Conservation (phyloP, 1,139 yeast genomes). For the Fermentozyma sake region DNA sequence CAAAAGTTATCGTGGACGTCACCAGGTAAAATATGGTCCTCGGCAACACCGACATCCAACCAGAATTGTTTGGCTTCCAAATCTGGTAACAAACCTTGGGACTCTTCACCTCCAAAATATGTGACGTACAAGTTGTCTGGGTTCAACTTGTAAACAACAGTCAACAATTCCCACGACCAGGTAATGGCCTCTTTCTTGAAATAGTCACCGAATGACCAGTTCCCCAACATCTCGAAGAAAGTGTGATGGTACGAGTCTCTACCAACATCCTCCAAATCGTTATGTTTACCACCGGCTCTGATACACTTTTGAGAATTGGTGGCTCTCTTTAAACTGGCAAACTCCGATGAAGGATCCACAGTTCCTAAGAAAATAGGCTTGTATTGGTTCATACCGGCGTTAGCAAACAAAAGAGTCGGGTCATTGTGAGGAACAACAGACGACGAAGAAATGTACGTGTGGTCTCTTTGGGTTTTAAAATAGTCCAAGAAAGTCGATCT, state of each 20-base stretch:
- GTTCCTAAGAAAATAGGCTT: conserved; percentile 96
- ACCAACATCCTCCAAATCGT: conserved; percentile 97
- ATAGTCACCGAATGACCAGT: conserved; percentile 99
- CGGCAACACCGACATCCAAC: conserved; percentile 83
- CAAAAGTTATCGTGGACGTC: conserved; percentile 89
- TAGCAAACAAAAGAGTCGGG: conserved; percentile 91
- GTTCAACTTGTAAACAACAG: conserved; percentile 75
- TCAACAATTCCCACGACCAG: conserved; percentile 87
- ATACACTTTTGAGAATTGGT: conserved; percentile 96
- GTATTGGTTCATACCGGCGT: conserved; percentile 99
- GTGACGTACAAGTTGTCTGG: conserved; percentile 85
- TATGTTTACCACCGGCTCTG: conserved; percentile 99
- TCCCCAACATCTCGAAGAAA: conserved; percentile 97
- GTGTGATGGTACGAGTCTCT: conserved; percentile 97
- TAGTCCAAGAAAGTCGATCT: conserved; percentile 83
- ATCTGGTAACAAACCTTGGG: conserved; percentile 86
- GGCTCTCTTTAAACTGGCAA: conserved; percentile 80
- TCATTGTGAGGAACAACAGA: conserved; percentile 97
- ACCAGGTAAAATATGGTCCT: conserved; percentile 92
- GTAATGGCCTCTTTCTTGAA: conserved; percentile 90
- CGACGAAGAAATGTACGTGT: conserved; percentile 84
- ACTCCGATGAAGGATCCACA: conserved; percentile 89
- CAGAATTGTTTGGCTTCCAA: conserved; percentile 87
- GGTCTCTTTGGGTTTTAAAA: conserved; percentile 60
- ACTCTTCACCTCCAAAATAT: conserved; percentile 88